These are phyloP conservation scores for Biscogniauxia mediterranea DNA, from an alignment of 2,329 filamentous ascomycete species.

Conservation along the genomic window DNA sequence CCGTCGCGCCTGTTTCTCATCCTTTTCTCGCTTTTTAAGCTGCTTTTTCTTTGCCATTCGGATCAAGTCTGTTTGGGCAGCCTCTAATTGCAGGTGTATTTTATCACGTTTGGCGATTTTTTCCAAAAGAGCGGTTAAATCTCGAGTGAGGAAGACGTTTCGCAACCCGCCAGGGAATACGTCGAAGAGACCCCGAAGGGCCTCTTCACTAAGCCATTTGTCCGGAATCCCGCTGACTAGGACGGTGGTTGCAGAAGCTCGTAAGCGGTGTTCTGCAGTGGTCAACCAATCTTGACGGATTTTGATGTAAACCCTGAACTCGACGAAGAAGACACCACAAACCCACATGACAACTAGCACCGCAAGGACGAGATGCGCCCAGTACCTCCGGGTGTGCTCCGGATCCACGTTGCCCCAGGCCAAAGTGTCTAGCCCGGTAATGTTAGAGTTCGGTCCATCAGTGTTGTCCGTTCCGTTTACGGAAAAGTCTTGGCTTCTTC, in stretches of 20 bases:
- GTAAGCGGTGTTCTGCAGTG: constrained; percentile 87
- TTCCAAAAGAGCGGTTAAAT: constrained; percentile 77
- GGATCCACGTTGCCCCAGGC: constrained; percentile 83
- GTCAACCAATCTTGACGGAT: constrained; percentile 93
- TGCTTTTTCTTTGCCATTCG: constrained; percentile 76
- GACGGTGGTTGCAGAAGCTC: constrained; percentile 92
- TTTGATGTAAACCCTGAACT: constrained; percentile 84
- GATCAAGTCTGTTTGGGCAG: constrained; percentile 82
- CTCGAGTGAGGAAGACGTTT: constrained; percentile 95
- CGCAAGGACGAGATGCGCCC: constrained; percentile 81
- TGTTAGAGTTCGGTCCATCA: constrained; percentile 30
- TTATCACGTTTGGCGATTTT: constrained; percentile 76
- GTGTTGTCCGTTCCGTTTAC: constrained; percentile 17
- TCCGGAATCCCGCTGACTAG: constrained; percentile 85
- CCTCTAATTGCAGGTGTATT: constrained; percentile 71
- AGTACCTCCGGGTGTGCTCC: constrained; percentile 66
- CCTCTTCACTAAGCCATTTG: constrained; percentile 86
- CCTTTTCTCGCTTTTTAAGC: constrained; percentile 62
- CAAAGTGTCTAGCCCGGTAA: constrained; percentile 74
- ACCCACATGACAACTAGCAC: constrained; percentile 78
- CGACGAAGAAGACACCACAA: constrained; percentile 82
- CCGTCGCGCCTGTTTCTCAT: constrained; percentile 64
- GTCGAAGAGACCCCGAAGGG: constrained; percentile 81
- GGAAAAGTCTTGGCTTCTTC: constrained; percentile 57
- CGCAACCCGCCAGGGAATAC: constrained; percentile 93